Base-by-base conservation (phyloP, 768 basidiomycete species). In the Cystobasidium onofrii region DNA sequence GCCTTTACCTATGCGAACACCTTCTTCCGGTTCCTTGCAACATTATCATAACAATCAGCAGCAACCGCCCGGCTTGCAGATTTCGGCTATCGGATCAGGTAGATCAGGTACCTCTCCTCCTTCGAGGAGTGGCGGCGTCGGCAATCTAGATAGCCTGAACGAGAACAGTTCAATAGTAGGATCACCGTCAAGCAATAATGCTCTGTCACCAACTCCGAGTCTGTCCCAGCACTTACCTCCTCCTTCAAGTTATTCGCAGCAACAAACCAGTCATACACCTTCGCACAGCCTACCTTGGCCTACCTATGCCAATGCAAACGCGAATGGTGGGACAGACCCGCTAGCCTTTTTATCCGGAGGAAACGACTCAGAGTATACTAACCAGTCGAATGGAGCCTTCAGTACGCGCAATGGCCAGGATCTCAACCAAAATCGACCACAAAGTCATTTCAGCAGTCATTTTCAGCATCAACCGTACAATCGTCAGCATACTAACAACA, bases 321-420 rank as follows among this genome's bases (percentile, higher is more conserved):
- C 29, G 6, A 29, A 60, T 60, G 46, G 46, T 20, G 46, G 46
- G 20, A 4, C 46, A 20, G 46, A n/a, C 46, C 20, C 46, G 3
- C 46, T 50, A n/a, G 46, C 46, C 3, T 34, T 64, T 34, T 20
- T 27, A 17, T 12, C 15, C 33, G 13, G 10, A 10, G 27, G 9
- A 17, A 20, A 18, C 34, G 9, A 39, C 29, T 44, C 60, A n/a
- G 9, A 39, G 27, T 3, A 39, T 25, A 9, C 13, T 18, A 33
- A 25, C 25, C n/a, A n/a, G 9, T 4, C 17, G 17, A 61, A 39
- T 17, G 31, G 60, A 61, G 31, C 60, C 4, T 9, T 12, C n/a
- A 15, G 25, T 25, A 15, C 36, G 4, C 36, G 36, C 18, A 61
- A 39, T 23, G 27, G 88, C 1, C 92, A 91, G 18, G 20, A 39